Percentiles rank a stretch among this genome's conserved stretches.
These are phyloP conservation scores for Hypoxylon sp. DNA, from an alignment of 2,329 filamentous ascomycete genomes.

Conservation along the genomic window DNA sequence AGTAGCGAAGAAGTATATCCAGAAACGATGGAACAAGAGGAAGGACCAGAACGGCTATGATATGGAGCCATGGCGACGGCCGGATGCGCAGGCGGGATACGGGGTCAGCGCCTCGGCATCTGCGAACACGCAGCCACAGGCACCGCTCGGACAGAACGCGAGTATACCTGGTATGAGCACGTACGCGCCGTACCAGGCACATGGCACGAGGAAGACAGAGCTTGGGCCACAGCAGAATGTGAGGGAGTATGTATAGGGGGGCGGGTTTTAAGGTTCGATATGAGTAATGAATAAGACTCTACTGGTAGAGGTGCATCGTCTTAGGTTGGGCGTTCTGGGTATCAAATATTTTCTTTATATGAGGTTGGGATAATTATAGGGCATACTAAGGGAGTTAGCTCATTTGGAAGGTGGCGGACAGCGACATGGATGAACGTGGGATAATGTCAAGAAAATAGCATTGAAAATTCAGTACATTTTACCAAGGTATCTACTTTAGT, in stretches of 20 bases:
- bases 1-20: conserved; percentile 55
- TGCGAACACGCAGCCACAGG: conserved; percentile 27
- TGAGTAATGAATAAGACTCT: conserved; percentile 7
- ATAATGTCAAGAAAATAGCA: background rate
- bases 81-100: conserved; percentile 15
- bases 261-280: background rate
- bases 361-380: background rate
- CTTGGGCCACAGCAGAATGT: conserved; percentile 35
- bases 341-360: background rate
- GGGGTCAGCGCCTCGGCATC: conserved; percentile 14
- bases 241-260: conserved; percentile 39
- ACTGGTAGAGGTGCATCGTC: conserved; percentile 13
- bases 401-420: background rate
- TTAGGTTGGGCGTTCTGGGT: conserved; percentile 8
- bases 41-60: conserved; percentile 51
- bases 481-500: background rate
- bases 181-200: conserved; percentile 33
- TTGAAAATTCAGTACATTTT: background rate
- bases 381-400: background rate
- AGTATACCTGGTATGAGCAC: conserved; percentile 33
- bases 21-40: conserved; percentile 50
- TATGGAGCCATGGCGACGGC: conserved; percentile 49
- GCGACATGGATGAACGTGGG: background rate
- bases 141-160: conserved; percentile 28
- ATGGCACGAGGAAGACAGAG: conserved; percentile 10